A percentile compares a stretch with the other conserved stretches of the same genome.
Conservation (phyloP, 441 rosid species). For the Eruca vesicaria region DNA sequence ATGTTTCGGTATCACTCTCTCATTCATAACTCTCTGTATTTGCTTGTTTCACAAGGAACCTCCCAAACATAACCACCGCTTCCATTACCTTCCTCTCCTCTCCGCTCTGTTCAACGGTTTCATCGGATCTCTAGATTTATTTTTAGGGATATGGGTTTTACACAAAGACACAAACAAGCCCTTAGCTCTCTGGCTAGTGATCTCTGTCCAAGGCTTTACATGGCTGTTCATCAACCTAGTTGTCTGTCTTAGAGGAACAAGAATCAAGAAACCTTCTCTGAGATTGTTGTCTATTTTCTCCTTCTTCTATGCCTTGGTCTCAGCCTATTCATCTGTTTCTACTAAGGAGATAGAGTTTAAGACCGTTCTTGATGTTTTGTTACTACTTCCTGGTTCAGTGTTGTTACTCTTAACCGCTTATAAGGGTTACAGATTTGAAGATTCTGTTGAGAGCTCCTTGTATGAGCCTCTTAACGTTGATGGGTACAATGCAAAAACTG, state of each 20-base stretch:
- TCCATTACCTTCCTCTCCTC: conserved; percentile 42
- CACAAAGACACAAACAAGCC: conserved; percentile 57
- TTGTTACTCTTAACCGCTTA: conserved; percentile 58
- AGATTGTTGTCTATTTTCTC: conserved; percentile 54
- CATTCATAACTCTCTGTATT: conserved; percentile 43
- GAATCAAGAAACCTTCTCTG: conserved; percentile 42
- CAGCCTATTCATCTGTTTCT: conserved; percentile 48
- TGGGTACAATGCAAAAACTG: conserved; percentile 20
- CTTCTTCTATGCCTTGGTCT: conserved; percentile 49
- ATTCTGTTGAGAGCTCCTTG: conserved; percentile 38
- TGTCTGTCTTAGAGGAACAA: conserved; percentile 45
- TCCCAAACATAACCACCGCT: conserved; percentile 35
- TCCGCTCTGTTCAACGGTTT: conserved; percentile 66
- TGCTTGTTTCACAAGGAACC: conserved; percentile 50
- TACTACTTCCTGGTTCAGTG: conserved; percentile 68
- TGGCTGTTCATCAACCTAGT: conserved; percentile 59
- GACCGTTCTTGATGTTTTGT: conserved; percentile 49
- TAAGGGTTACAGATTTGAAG: conserved; percentile 37
- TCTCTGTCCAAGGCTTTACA: conserved; percentile 61
- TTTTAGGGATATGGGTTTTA: conserved; percentile 58
- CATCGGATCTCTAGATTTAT: conserved; percentile 60
- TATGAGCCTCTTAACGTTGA: conserved; percentile 53
- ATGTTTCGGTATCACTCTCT: conserved; percentile 56
- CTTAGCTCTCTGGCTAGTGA: conserved; percentile 48
- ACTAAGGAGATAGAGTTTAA: conserved; percentile 26